Conservation (phyloP, 257 asterid genomes). For the Lantana camara region DNA sequence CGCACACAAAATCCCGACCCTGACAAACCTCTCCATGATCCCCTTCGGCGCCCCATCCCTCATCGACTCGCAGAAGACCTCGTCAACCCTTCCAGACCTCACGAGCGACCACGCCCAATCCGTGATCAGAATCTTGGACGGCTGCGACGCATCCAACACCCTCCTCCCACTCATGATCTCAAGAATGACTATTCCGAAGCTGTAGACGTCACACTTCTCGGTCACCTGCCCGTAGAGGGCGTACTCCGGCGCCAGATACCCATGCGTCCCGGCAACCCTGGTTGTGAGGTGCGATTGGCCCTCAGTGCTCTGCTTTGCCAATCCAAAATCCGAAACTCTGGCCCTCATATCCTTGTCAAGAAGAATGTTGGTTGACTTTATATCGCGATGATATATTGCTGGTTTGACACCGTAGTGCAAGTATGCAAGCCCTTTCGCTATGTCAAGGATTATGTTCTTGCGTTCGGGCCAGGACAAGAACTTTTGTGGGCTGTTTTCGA, state of each 20-base stretch:
- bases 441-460: conserved; percentile 59
- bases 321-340: conserved; percentile 57
- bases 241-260: conserved; percentile 64
- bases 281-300: conserved; percentile 64
- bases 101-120: conserved; percentile 62
- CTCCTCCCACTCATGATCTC: conserved; percentile 61
- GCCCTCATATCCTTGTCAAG: conserved; percentile 57
- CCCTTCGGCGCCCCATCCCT: conserved; percentile 50
- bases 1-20: conserved; percentile 60
- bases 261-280: conserved; percentile 67
- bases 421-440: conserved; percentile 66
- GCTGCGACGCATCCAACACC: conserved; percentile 46
- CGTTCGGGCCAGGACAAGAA: conserved; percentile 58
- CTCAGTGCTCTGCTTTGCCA: conserved; percentile 58
- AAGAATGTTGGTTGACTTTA: conserved; percentile 62
- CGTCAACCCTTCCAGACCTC: conserved; percentile 39
- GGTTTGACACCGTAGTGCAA: conserved; percentile 67
- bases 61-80: conserved; percentile 40
- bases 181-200: conserved; percentile 55
- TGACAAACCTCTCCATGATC: conserved; percentile 62
- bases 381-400: conserved; percentile 54
- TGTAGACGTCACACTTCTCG: conserved; percentile 60
- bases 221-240: conserved; percentile 65
- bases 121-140: conserved; percentile 44
- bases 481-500: not conserved